These are phyloP conservation scores for Salicornia ramosissima DNA, from an alignment of 148 eudicot species.

Conservation along the genomic window DNA sequence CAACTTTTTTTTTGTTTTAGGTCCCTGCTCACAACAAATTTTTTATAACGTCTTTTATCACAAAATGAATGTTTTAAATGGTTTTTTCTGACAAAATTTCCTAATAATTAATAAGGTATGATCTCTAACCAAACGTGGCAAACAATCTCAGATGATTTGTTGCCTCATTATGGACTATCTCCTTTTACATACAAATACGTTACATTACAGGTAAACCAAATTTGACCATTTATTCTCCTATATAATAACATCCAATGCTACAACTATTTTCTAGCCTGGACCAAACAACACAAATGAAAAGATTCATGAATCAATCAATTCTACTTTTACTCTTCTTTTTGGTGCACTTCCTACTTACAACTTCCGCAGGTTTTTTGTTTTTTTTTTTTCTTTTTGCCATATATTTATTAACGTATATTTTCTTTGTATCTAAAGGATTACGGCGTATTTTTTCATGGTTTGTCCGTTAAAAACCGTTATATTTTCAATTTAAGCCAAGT, in stretches of 20 bases:
- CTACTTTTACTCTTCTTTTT: neutral
- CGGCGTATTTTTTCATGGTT: too few relatives aligned
- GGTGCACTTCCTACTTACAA: neutral
- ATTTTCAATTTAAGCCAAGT: too few relatives aligned
- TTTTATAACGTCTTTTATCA: too few relatives aligned
- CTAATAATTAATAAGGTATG: too few relatives aligned
- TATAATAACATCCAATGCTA: neutral
- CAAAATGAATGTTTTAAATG: too few relatives aligned
- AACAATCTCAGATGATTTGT: neutral
- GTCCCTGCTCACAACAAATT: too few relatives aligned
- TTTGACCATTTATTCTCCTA: neutral
- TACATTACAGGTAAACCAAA: neutral
- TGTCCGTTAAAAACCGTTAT: too few relatives aligned
- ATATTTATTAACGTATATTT: too few relatives aligned
- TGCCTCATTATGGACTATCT: neutral
- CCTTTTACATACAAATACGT: neutral
- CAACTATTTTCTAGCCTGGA: neutral
- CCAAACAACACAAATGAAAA: neutral
- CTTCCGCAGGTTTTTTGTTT: constrained; percentile 7
- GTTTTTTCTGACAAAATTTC: too few relatives aligned
- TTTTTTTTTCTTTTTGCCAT: neutral
- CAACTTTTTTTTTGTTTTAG: too few relatives aligned
- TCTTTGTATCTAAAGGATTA: too few relatives aligned
- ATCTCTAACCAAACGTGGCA: neutral
- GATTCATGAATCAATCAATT: neutral